These are phyloP conservation scores for Xerophyta viscosa DNA, from an alignment of 106 monocot species.

Conservation along the genomic window DNA sequence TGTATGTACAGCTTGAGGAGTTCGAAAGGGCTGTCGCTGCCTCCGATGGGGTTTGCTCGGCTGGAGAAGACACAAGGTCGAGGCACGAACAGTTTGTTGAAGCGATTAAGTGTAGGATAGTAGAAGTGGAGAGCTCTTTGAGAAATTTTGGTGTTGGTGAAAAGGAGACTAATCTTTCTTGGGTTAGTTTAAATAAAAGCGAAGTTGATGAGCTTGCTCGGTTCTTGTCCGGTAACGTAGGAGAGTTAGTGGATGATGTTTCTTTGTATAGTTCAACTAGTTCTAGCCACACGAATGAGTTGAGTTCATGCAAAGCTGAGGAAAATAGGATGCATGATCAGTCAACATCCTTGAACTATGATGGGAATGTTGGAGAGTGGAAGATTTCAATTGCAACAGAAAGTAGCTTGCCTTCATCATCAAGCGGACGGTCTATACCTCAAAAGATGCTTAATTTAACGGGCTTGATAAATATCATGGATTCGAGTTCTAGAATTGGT, in stretches of 20 bases:
- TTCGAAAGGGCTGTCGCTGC: background rate
- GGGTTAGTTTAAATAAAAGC: constrained; percentile 3
- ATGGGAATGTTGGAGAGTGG: constrained; percentile 32
- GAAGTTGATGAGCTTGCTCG: constrained; percentile 8
- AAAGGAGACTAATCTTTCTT: background rate
- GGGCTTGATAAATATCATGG: constrained; percentile 20
- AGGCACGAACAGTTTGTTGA: constrained; percentile 4
- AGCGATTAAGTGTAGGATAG: constrained; percentile 1
- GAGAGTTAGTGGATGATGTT: background rate
- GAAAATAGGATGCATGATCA: constrained; percentile 19
- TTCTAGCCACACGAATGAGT: constrained; percentile 10
- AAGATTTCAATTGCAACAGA: constrained; percentile 27
- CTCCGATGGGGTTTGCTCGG: background rate
- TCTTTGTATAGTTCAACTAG: constrained; percentile 9
- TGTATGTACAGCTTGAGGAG: constrained; percentile 7
- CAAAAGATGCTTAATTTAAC: constrained; percentile 28
- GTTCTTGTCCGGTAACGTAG: background rate
- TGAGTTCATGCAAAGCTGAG: background rate
- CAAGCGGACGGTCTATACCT: constrained; percentile 16
- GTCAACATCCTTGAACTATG: constrained; percentile 22
- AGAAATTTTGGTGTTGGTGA: background rate
- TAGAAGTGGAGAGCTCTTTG: constrained; percentile 2
- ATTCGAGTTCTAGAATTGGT: constrained; percentile 34
- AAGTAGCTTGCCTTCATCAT: constrained; percentile 13
- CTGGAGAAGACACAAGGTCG: background rate